Evolutionary conservation across 2,329 filamentous ascomycete species (phyloP).

Genomic region (Diplocarpon rosae): DNA sequence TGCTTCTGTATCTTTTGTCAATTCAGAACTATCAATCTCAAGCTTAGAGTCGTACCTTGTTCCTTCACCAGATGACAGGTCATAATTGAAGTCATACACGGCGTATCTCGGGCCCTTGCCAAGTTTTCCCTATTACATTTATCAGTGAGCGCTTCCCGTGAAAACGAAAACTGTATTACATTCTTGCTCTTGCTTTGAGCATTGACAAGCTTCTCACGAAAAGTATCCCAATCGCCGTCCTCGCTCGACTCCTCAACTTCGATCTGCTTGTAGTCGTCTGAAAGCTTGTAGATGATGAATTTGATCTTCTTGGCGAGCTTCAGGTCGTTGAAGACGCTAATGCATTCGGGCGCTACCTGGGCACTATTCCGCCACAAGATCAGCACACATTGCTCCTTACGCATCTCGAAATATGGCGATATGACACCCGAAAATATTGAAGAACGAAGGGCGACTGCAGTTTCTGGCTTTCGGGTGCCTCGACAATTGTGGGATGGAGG

Average conservation of each 20-base stretch:
- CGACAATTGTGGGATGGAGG: constrained; percentile 8
- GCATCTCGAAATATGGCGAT: neutral
- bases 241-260: constrained; percentile 64
- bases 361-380: constrained; percentile 40
- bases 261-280: constrained; percentile 72
- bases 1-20: constrained; percentile 43
- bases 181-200: constrained; percentile 62
- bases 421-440: too few relatives aligned
- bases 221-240: constrained; percentile 56
- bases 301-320: constrained; percentile 75
- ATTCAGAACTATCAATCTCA: neutral
- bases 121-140: constrained; percentile 37
- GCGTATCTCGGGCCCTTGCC: constrained; percentile 70
- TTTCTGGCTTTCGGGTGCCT: neutral
- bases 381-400: constrained; percentile 4
- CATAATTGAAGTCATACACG: constrained; percentile 77
- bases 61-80: constrained; percentile 60
- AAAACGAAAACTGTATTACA: constrained; percentile 30
- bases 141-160: constrained; percentile 1
- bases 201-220: constrained; percentile 66
- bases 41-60: constrained; percentile 41
- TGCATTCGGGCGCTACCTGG: constrained; percentile 61
- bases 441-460: too few relatives aligned
- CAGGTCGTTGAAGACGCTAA: constrained; percentile 62
- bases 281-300: constrained; percentile 83